phyloP scores from a whole-genome alignment of 2,329 filamentous ascomycete species.

The Penicillium sp. region DNA sequence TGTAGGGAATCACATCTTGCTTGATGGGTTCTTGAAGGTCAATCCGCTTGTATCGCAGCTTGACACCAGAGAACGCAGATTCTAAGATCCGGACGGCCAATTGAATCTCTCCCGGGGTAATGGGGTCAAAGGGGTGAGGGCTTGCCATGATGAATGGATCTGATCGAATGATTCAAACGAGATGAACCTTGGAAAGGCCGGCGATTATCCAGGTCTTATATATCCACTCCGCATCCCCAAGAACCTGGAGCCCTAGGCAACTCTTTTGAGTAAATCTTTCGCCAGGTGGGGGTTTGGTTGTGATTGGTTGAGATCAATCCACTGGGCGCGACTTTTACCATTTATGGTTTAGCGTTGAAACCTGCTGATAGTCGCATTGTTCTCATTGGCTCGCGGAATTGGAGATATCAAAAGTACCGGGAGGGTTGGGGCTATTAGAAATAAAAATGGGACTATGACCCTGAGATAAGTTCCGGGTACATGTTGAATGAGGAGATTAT shows the following conservation, averaged over 20 bases:
- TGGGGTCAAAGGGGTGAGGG: slow-evolving; percentile 43
- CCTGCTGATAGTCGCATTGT: background rate
- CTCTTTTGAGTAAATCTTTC: slow-evolving; percentile 21
- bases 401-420: background rate
- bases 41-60: slow-evolving; percentile 62
- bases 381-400: background rate
- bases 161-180: background rate
- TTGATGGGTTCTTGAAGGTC: slow-evolving; percentile 67
- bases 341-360: slow-evolving; percentile 14
- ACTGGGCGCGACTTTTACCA: slow-evolving; percentile 19
- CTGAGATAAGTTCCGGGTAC: too few relatives aligned
- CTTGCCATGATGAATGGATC: slow-evolving; percentile 18
- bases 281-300: slow-evolving; percentile 2
- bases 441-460: background rate
- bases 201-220: slow-evolving; percentile 5
- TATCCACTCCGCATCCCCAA: background rate
- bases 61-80: slow-evolving; percentile 36
- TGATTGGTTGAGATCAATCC: slow-evolving; percentile 14
- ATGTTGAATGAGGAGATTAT: too few relatives aligned
- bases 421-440: background rate
- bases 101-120: slow-evolving; percentile 42
- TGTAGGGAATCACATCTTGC: slow-evolving; percentile 58
- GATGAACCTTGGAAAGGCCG: background rate
- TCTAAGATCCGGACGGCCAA: slow-evolving; percentile 41
- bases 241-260: background rate